phyloP scores from a whole-genome alignment of 2,329 filamentous ascomycete species.

The Cladosporium sp. region DNA sequence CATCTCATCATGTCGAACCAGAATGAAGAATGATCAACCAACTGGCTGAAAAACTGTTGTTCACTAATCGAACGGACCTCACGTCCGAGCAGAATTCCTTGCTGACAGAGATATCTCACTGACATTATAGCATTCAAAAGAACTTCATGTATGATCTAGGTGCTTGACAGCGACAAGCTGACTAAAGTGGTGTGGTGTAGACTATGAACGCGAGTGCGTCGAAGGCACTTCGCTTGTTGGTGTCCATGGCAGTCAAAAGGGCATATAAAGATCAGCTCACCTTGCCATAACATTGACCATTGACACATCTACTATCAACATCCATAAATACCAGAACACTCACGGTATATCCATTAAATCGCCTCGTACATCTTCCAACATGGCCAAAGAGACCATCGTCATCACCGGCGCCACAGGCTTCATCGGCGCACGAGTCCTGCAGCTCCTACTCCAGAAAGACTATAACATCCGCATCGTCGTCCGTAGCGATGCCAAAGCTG shows the following conservation, averaged over 20 bases:
- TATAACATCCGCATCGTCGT: constrained; percentile 25
- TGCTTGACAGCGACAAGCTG: too few relatives aligned
- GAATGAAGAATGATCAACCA: too few relatives aligned
- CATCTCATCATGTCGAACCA: too few relatives aligned
- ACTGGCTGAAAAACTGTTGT: too few relatives aligned
- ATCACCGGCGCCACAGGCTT: constrained; percentile 12
- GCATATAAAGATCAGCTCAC: too few relatives aligned
- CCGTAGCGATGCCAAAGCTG: constrained; percentile 19
- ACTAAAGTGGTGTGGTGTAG: too few relatives aligned
- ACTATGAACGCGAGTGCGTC: too few relatives aligned
- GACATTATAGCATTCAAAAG: not conserved
- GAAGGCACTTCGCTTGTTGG: too few relatives aligned
- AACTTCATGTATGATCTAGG: too few relatives aligned
- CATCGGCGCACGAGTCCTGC: constrained; percentile 4
- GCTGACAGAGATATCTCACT: not conserved
- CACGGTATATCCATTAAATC: not conserved
- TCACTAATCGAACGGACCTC: not conserved
- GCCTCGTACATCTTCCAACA: not conserved
- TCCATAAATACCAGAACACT: not conserved
- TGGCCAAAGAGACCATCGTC: constrained; percentile 7
- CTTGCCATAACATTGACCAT: not conserved
- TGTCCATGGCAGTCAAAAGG: not conserved
- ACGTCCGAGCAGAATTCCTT: not conserved
- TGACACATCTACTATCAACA: not conserved
- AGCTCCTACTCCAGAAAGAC: constrained; percentile 11